Conservation (phyloP, 225 moss, liverwort and hornwort genomes). For the Physcomitrellopsis africana region DNA sequence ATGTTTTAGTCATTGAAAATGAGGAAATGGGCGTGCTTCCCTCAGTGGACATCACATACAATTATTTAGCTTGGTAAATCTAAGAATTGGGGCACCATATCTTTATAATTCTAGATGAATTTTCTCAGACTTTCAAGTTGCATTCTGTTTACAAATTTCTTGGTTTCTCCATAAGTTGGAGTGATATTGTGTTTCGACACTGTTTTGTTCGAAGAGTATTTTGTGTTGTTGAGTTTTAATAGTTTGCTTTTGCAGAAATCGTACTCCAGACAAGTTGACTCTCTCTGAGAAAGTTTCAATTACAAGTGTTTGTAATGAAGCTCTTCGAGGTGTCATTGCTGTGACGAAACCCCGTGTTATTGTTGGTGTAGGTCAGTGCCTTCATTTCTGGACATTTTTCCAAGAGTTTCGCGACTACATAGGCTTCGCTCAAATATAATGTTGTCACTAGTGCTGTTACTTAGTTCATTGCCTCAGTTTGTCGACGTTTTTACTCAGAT, state of each 20-base stretch:
- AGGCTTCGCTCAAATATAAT: not conserved
- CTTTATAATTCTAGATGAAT: no score
- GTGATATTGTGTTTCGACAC: no score
- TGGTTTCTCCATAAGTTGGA: no score
- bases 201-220: not conserved
- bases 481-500: no score
- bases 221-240: conserved; percentile 13
- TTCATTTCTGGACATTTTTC: conserved; percentile 5
- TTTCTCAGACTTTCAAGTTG: no score
- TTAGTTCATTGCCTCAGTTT: not conserved
- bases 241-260: conserved; percentile 52
- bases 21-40: not conserved
- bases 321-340: conserved; percentile 51
- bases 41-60: not conserved
- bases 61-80: not conserved
- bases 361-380: conserved; percentile 59
- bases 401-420: not conserved
- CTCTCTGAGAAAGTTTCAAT: conserved; percentile 49
- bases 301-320: conserved; percentile 39
- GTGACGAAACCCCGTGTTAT: conserved; percentile 55
- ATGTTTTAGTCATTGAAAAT: no score
- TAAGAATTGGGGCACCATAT: no score
- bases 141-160: no score
- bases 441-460: not conserved
- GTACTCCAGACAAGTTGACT: conserved; percentile 68